These are phyloP conservation scores for Rhododendron henanense DNA, from an alignment of 148 eudicot species.

Conservation along the genomic window DNA sequence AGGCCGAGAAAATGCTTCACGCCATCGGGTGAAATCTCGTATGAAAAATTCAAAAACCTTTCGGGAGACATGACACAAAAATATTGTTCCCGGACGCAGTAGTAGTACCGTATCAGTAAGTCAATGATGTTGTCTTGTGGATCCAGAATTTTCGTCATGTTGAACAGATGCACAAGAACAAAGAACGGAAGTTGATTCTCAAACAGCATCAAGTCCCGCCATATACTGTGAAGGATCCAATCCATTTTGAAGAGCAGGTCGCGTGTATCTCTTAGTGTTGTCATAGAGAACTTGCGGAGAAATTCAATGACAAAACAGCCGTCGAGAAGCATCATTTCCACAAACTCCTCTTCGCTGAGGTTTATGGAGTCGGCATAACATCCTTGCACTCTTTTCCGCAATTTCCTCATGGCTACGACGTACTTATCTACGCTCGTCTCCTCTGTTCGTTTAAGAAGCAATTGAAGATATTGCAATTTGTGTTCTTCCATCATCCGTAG, in stretches of 20 bases:
- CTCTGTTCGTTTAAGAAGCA: too few relatives aligned
- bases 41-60: background rate
- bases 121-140: background rate
- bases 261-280: background rate
- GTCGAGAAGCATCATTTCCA: conserved; percentile 28
- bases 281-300: conserved; percentile 2
- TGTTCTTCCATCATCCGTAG: too few relatives aligned
- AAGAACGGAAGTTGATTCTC: conserved; percentile 25
- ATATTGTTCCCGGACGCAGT: background rate
- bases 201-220: conserved; percentile 19
- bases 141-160: background rate
- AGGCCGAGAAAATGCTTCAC: background rate
- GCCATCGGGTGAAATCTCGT: background rate
- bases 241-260: conserved; percentile 17
- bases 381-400: conserved; percentile 2
- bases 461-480: too few relatives aligned
- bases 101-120: background rate
- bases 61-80: too few relatives aligned
- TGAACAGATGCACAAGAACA: conserved; percentile 11
- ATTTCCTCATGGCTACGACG: conserved; percentile 4
- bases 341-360: conserved; percentile 11
- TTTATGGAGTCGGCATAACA: conserved; percentile 14
- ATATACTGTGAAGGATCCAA: background rate
- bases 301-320: conserved; percentile 23
- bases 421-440: background rate